These are phyloP conservation scores for Alternaria dauci DNA, from an alignment of 2,329 filamentous ascomycete genomes.

Conservation along the genomic window DNA sequence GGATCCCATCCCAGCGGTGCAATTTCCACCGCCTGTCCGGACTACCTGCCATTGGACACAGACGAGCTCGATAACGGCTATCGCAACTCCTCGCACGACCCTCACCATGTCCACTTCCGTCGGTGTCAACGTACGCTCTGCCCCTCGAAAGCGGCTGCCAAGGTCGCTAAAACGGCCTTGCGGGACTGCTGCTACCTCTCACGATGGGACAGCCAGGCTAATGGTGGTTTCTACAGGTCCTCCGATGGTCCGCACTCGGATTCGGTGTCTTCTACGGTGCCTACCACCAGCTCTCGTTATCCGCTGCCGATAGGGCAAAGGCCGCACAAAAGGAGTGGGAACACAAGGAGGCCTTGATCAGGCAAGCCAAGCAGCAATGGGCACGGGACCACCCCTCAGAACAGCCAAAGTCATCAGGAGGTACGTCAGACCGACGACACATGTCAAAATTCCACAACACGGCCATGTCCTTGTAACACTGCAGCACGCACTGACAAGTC, in stretches of 20 bases:
- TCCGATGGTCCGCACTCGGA: slow-evolving; percentile 94
- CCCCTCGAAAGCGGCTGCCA: slow-evolving; percentile 6
- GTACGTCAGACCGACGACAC: slow-evolving; percentile 29
- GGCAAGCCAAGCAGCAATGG: slow-evolving; percentile 91
- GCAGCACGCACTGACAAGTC: background rate
- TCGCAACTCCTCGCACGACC: slow-evolving; percentile 34
- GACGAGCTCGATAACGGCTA: slow-evolving; percentile 24
- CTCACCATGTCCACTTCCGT: slow-evolving; percentile 56
- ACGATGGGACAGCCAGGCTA: slow-evolving; percentile 29
- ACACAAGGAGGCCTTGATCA: slow-evolving; percentile 90
- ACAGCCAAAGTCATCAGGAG: slow-evolving; percentile 42
- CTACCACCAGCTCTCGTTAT: slow-evolving; percentile 88
- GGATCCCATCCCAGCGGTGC: slow-evolving; percentile 23
- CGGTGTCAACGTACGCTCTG: slow-evolving; percentile 61
- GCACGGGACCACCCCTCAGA: slow-evolving; percentile 71
- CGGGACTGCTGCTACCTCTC: slow-evolving; percentile 7
- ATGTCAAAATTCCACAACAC: background rate
- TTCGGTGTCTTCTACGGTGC: slow-evolving; percentile 95
- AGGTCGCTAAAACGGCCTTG: background rate
- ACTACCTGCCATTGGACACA: slow-evolving; percentile 44
- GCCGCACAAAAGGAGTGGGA: slow-evolving; percentile 82
- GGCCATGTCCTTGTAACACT: background rate
- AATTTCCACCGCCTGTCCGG: slow-evolving; percentile 28
- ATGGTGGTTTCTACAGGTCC: slow-evolving; percentile 69
- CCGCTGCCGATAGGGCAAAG: slow-evolving; percentile 73